Evolutionary conservation across 192 early-diverging fungal genomes (phyloP), one percentile per base, ranked within the genome.

Genomic region (Phycomyces nitens): DNA sequence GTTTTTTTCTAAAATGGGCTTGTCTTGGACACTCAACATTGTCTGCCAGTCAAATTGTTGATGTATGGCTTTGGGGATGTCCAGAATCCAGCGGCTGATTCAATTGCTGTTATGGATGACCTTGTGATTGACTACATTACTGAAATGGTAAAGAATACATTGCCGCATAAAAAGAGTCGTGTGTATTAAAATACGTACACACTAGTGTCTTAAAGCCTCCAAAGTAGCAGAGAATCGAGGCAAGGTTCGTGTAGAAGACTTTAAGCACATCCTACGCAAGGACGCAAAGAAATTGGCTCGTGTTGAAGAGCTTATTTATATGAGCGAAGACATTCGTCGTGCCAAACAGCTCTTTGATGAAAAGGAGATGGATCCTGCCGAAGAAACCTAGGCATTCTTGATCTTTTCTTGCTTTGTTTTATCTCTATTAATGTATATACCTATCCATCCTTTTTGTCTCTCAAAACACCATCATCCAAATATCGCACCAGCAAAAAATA

Each of bases 61-160:
- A 93, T 94, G 87, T 93, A 89, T 72, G 93, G 93, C 29, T 91
- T 90, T 74, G 93, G 93, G 14, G 93, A 94, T 73, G 88, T 88
- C 14, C 73, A 72, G 21, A 81, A 91, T 51, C 90, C 93, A 20
- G 75, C 85, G 0, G 74, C 80, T 18, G 93, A 94, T 65, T 83
- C 88, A 27, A 85, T 87, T n/a, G 86, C 87, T 7, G 75, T 93
- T 1, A 79, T 94, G 84, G 93, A 94, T 55, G 91, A 92, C 59
- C 74, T 92, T 66, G 79, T 94, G 22, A 75, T 86, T 41, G 84
- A 86, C 43, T 94, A 90, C 64, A 77, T 92, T 39, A 82, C 82
- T 8, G 91, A 94, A 60, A 82, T 92, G 77, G 91, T 91, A 82
- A 58, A 72, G 70, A 11, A 34, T 34, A 34, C 7, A 34, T 34